Conservation (phyloP, 2,329 filamentous ascomycete genomes). For the Aspergillus vadensis region DNA sequence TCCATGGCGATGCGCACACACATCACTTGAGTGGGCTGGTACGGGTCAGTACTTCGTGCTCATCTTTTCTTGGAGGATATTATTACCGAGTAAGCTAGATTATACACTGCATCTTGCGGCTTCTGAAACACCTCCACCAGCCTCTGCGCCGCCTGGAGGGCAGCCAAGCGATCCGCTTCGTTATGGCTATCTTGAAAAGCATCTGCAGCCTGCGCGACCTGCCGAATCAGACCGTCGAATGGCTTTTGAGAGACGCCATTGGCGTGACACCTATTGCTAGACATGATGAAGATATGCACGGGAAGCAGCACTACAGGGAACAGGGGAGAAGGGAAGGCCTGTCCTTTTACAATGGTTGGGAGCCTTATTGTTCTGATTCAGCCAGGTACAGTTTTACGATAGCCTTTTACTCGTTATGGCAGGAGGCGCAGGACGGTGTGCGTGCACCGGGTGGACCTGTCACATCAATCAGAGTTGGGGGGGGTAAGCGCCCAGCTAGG, state of each 20-base stretch:
- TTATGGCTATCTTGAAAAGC: not conserved
- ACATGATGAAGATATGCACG: not conserved
- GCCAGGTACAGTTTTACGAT: not conserved
- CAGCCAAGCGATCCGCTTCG: constrained; percentile 11
- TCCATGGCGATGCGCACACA: constrained; percentile 22
- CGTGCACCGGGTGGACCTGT: not conserved
- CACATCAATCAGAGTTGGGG: not conserved
- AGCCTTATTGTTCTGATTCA: not conserved
- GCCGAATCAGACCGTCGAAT: constrained; percentile 2
- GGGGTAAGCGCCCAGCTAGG: not conserved
- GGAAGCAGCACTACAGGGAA: not conserved
- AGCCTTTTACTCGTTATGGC: not conserved
- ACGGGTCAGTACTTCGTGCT: not conserved
- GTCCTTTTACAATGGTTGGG: not conserved
- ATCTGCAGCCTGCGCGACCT: not conserved
- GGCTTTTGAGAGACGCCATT: not conserved
- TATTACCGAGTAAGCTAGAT: constrained; percentile 17
- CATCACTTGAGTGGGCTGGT: constrained; percentile 18
- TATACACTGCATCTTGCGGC: constrained; percentile 13
- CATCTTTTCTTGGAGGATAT: not conserved
- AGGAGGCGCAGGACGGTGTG: not conserved
- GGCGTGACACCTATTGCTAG: not conserved
- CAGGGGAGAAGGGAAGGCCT: not conserved
- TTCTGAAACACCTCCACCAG: constrained; percentile 10
- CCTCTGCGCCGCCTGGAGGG: constrained; percentile 12